Base-by-base conservation (phyloP, 169 alveolate genomes). In the Plasmodium gaboni region DNA sequence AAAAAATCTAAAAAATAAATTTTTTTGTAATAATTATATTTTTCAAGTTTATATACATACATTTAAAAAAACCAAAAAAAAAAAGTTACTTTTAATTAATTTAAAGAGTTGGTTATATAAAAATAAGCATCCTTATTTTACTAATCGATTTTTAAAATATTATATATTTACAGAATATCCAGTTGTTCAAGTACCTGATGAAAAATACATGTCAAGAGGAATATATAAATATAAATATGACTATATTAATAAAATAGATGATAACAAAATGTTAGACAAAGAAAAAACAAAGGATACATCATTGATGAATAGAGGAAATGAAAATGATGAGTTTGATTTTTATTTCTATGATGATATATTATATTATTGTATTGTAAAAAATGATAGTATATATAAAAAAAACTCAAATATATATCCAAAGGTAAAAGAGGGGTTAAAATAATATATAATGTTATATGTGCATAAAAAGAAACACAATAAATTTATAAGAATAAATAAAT, bases 71-170 rank as follows among this genome's bases (percentile, higher is more conserved):
- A 80, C 69, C 2, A 50, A 67, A 2, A 80, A 80, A 57, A 80
- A 80, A 80, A 80, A 80, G 22, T 19, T 80, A 8, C 51, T 80
- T 24, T 71, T 80, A 24, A 67, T 80, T 28, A 80, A 80, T 80
- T 76, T 72, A 19, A 80, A 80, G 67, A 80, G 53, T 26, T 80
- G 90, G 90, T 32, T 68, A 26, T 80, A 67, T 48, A 80, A 80
- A 61, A 80, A 80, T 32, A 80, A 80, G 3, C 90, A 80, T 53
- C 80, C 90, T 32, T 7, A 53, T 17, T 53, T 65, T 53, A 80
- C 90, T 0, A 80, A 80, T 44, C 7, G 32, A 1, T 67, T 80
- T 48, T 46, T 80, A 12, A 80, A 68, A 6, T 67, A 46, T 46
- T 80, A 67, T 67, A 51, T 80, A 13, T 80, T 50, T 59, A 80